Evolutionary conservation across 441 rosid species (phyloP), one percentile per base, ranked within the genome.

Genomic region (Macaranga tanarius): DNA sequence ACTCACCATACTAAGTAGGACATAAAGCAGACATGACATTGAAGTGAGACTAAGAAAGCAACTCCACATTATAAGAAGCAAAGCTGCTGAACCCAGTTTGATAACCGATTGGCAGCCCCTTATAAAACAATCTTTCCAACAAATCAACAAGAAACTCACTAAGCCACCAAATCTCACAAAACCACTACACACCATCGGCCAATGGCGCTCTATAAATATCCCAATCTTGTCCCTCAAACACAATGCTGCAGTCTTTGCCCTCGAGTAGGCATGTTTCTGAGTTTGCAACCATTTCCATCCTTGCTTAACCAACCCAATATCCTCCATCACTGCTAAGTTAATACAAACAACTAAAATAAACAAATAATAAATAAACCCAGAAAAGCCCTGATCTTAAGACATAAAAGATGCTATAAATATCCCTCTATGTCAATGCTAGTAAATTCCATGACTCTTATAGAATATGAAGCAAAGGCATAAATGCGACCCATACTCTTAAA

Each of bases 21-120:
- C 92, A 83, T 90, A 96, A 71, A 88, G 73, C 88, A 93, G 77
- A 87, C 95, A 90, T 77, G 95, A 79, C 71, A 90, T 77, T 5
- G 99, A 96, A 79, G 99, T 92, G 77, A 96, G 84, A 83, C 97
- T 92, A 74, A 96, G 95, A 83, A 96, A 96, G 85, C 90, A 92
- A 78, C 97, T 92, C 99, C 99, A 96, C 92, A 96, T 90, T 58
- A 96, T 96, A 71, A 93, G 76, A 60, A 96, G 91, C 88, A 92
- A 80, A 13, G 97, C 87, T 70, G 99, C 91, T 5, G 97, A 91
- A 56, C 98, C 97, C 76, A 96, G 74, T 76, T 82, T 89, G 71
- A 89, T 22, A 28, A 91, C 66, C 20, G 97, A 93, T 19, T 75
- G 86, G 51, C 81, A 87, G 38, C 99, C 99, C 87, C 93, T 89